Evolutionary conservation across 2,329 filamentous ascomycete species (phyloP).

Genomic region (Colletotrichum higginsianum): DNA sequence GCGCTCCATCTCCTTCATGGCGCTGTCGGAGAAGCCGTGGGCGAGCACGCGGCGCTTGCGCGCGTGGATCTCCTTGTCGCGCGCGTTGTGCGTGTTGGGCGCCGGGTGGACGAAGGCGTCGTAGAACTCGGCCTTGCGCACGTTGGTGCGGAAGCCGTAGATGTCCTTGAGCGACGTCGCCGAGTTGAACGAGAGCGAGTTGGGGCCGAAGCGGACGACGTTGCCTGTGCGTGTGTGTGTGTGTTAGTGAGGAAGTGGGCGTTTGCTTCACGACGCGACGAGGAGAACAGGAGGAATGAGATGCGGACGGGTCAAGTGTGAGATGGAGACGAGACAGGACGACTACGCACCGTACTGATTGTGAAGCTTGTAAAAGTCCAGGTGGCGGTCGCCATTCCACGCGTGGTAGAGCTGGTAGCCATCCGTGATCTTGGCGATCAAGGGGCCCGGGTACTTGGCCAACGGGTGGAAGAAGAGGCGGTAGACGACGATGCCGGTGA

Average conservation of each 20-base stretch:
- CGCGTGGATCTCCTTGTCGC: conserved; percentile 78
- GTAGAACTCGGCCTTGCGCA: conserved; percentile 80
- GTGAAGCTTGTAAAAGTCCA: conserved; percentile 81
- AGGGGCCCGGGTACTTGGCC: conserved; percentile 75
- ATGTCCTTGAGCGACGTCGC: conserved; percentile 77
- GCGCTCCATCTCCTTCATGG: conserved; percentile 77
- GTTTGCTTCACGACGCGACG: too few relatives aligned
- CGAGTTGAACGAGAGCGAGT: conserved; percentile 84
- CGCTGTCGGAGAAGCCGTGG: conserved; percentile 79
- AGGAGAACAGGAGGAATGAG: too few relatives aligned
- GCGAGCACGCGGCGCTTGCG: conserved; percentile 80
- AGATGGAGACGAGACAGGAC: neutral
- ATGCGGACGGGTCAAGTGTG: conserved; percentile 7
- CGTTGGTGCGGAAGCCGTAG: conserved; percentile 75
- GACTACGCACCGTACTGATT: conserved; percentile 73
- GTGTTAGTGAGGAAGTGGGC: conserved; percentile 1
- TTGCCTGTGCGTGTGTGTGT: conserved; percentile 57
- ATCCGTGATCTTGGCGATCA: conserved; percentile 75
- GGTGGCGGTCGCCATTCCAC: conserved; percentile 80
- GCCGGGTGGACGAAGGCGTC: conserved; percentile 80
- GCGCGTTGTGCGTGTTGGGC: conserved; percentile 80
- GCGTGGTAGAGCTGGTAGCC: conserved; percentile 80
- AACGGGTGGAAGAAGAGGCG: conserved; percentile 75
- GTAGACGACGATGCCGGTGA: conserved; percentile 64
- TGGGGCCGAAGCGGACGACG: conserved; percentile 85